Evolutionary conservation across 1,284 basidiomycete genomes (phyloP), one percentile per base, ranked within the genome.

Genomic region (Sphagnurus paluster): DNA sequence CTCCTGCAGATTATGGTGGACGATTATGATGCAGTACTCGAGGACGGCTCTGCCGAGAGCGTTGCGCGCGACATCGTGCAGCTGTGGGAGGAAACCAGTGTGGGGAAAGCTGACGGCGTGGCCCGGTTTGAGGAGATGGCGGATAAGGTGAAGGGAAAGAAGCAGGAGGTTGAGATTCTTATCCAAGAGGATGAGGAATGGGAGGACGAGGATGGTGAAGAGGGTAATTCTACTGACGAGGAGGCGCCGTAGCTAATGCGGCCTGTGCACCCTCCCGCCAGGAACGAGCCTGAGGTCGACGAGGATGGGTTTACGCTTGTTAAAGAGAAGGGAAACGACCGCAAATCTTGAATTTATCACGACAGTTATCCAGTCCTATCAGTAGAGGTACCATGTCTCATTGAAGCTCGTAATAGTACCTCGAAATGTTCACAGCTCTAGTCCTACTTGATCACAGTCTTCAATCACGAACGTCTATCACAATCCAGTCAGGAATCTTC

Each of bases 231-330:
- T n/a, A n/a, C n/a, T 21, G 76, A 73, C n/a, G 74, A 70, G 2
- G 72, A 69, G 28, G 77, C 70, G 4, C 86, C 87, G 2, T 70
- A 76, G 57, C 67, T 88, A 25, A 59, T 86, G 26, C 60, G 54
- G 38, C 50, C 65, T 29, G 40, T 59, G 34, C 56, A 52, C 19
- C 53, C 60, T 49, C 63, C 63, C 33, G 62, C 62, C 32, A 71
- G 66, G 44, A 67, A 76, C 37, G 84, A 87, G 60, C 84, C 84
- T 0, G 77, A 87, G 42, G 75, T 93, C 0, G 93, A 94, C 57
- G 88, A 92, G 48, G 91, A 95, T 48, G 93, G 93, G 1, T 95
- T 96, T 60, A 90, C 85, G 1, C 61, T 86, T 34, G 90, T 95
- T 2, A 83, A 87, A 66, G 72, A 75, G 2, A 56, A 48, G 35